A percentile compares a stretch with the other conserved stretches of the same genome.
These are phyloP conservation scores for Paramecium pentaurelia DNA, from an alignment of 73 alveolate genomes.

Conservation along the genomic window DNA sequence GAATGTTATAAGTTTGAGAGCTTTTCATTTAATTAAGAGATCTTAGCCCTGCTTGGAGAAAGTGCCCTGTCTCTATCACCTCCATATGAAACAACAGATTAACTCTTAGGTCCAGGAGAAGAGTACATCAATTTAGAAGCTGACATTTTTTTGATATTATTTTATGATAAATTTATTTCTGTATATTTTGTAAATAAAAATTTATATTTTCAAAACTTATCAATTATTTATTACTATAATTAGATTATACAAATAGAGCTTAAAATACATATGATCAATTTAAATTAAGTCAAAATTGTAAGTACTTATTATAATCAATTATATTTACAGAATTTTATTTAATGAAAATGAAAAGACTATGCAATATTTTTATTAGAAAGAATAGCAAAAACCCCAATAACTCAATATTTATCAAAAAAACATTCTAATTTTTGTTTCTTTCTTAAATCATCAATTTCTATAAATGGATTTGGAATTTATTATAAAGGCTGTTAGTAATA, in stretches of 20 bases:
- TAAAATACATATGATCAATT: background rate
- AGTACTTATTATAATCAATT: background rate
- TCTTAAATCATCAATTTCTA: background rate
- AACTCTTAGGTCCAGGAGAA: background rate
- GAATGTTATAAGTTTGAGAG: constrained; percentile 9
- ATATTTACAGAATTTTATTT: no score
- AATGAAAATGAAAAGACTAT: background rate
- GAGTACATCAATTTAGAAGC: constrained; percentile 39
- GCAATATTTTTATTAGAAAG: background rate
- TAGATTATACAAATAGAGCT: background rate
- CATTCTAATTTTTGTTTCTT: background rate
- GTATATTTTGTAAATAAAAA: background rate
- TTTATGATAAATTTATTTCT: background rate
- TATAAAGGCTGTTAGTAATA: background rate
- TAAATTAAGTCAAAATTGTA: background rate
- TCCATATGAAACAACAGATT: background rate
- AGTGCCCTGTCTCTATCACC: constrained; percentile 44
- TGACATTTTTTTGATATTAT: constrained; percentile 2
- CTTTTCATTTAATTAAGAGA: constrained; percentile 12
- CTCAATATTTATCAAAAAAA: background rate
- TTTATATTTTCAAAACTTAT: background rate
- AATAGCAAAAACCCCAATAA: background rate
- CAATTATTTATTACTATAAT: background rate
- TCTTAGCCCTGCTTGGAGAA: constrained; percentile 47
- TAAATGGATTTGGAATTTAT: background rate